phyloP scores from a whole-genome alignment of 768 basidiomycete species.

The Mycena albidolilacea region DNA sequence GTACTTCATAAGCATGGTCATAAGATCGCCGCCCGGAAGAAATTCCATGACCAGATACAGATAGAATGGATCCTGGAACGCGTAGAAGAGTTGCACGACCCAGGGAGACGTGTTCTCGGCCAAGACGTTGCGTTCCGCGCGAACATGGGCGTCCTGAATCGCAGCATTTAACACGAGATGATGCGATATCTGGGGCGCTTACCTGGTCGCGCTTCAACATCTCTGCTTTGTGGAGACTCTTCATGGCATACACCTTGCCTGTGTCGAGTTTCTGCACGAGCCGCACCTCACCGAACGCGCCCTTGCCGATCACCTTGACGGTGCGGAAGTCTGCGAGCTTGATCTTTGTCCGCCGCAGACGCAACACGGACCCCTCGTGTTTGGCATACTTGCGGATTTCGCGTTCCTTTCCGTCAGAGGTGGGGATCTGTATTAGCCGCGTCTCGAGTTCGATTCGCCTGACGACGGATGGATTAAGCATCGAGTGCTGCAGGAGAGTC shows the following conservation, averaged over 20 bases:
- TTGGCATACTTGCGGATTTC: constrained; percentile 91
- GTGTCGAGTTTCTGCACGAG: constrained; percentile 98
- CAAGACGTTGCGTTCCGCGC: constrained; percentile 96
- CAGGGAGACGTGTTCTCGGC: constrained; percentile 97
- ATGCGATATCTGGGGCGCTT: constrained; percentile 41
- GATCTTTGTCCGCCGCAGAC: constrained; percentile 94
- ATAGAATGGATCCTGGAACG: constrained; percentile 96
- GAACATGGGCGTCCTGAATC: constrained; percentile 92
- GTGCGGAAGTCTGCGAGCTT: constrained; percentile 95
- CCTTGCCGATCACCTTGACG: constrained; percentile 98
- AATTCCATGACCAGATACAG: constrained; percentile 97
- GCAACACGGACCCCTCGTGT: constrained; percentile 90
- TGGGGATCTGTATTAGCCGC: constrained; percentile 80
- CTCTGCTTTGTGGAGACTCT: constrained; percentile 97
- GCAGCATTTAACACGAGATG: constrained; percentile 17
- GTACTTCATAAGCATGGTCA: constrained; percentile 99
- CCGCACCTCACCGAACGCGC: constrained; percentile 97
- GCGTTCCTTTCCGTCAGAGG: constrained; percentile 88
- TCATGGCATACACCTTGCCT: constrained; percentile 99
- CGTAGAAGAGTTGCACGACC: constrained; percentile 98
- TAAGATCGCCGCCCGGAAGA: constrained; percentile 93
- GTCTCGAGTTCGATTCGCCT: constrained; percentile 94
- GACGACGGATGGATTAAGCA: constrained; percentile 23
- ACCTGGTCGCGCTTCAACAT: constrained; percentile 99
- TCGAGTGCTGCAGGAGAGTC: background rate